Evolutionary conservation across 345 rosid genomes (phyloP), one percentile per base, ranked within the genome.

Genomic region (Psidium guajava): DNA sequence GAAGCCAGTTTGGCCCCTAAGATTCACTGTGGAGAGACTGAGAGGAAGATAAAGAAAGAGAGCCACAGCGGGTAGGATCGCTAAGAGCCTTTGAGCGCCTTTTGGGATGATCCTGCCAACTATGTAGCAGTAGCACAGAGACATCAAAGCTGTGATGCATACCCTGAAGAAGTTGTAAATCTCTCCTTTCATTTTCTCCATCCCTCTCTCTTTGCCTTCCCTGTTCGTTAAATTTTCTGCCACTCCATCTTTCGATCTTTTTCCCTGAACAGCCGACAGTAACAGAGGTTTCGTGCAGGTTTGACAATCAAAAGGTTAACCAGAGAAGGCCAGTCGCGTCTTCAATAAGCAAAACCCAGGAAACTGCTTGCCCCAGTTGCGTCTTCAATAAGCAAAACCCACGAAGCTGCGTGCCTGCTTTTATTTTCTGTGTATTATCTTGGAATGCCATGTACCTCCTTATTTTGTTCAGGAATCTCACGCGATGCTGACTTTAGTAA

Each of bases 41-140:
- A 88, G 88, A 55, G 90, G 91, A 16, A 90, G 89, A 81, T 77
- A 54, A 49, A 88, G 80, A 80, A 90, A 88, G 56, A 90, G 85
- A 53, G 32, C 82, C 32, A 88, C 20, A 2, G 88, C 40, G 1
- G 90, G 89, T 20, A 85, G 84, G 20, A 87, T n/a, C 8, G 82
- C 64, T 53, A 86, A 27, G 58, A 90, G 84, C 55, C 91, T 86
- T 22, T 52, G 59, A 42, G 58, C 5, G 11, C 89, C 89, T 20
- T 85, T 82, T 8, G 59, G 83, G 87, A 83, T 84, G 32, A 55
- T 28, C 73, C 58, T 86, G 56, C 82, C 80, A 4, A 87, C 54
- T 27, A 32, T 84, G 51, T 59, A 83, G 85, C 89, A 88, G 52
- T 90, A 90, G 15, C 64, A 40, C 11, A 88, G 85, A 40, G 90